Evolutionary conservation across 805 yeast species (phyloP).

Genomic region (Hanseniaspora meyeri): DNA sequence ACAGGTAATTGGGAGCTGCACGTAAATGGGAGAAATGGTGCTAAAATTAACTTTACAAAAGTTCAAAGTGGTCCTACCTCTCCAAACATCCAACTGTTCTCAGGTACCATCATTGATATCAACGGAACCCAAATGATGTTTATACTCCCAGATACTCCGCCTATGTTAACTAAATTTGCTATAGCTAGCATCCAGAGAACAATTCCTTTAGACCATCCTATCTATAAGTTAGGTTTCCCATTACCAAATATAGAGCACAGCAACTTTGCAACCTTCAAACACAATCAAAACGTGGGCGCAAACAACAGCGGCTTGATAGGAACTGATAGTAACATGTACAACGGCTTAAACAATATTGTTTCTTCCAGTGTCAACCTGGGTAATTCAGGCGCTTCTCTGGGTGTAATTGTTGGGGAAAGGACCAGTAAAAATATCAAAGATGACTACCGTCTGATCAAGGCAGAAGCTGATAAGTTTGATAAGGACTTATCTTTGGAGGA

Average conservation of each 20-base stretch:
- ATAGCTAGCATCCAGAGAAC: slow-evolving; percentile 24
- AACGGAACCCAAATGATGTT: slow-evolving; percentile 99
- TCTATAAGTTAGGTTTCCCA: slow-evolving; percentile 16
- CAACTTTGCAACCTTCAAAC: background rate
- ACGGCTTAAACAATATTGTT: background rate
- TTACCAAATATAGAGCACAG: slow-evolving; percentile 18
- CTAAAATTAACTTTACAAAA: slow-evolving; percentile 63
- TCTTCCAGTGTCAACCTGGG: slow-evolving; percentile 15
- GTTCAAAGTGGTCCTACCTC: slow-evolving; percentile 34
- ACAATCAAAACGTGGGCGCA: background rate
- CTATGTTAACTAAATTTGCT: slow-evolving; percentile 40
- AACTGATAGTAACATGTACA: background rate
- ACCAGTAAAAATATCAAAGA: slow-evolving; percentile 2
- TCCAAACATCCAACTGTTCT: slow-evolving; percentile 45
- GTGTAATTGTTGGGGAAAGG: slow-evolving; percentile 9
- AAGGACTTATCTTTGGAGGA: slow-evolving; percentile 75
- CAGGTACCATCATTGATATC: slow-evolving; percentile 86
- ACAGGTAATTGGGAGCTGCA: slow-evolving; percentile 75
- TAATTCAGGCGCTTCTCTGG: slow-evolving; percentile 9
- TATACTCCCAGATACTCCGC: slow-evolving; percentile 81
- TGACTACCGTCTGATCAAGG: background rate
- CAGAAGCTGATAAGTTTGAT: background rate
- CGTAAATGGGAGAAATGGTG: slow-evolving; percentile 84
- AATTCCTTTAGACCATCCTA: slow-evolving; percentile 8
- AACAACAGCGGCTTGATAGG: background rate